Base-by-base conservation (phyloP, 768 basidiomycete genomes). In the Tricholomella constricta region DNA sequence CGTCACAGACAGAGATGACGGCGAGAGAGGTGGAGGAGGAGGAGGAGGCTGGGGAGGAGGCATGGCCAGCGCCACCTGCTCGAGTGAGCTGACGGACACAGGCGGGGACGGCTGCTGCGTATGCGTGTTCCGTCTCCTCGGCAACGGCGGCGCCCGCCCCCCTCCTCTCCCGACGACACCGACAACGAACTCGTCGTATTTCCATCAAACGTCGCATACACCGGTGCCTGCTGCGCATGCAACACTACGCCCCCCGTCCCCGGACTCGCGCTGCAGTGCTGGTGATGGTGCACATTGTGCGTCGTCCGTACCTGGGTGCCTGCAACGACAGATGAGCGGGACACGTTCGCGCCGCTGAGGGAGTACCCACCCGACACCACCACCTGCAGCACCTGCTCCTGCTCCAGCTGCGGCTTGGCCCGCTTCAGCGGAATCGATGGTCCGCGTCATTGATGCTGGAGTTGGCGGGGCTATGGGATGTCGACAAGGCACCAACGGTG, bases 371-470 rank as follows among this genome's bases (percentile, higher is more conserved):
- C 69, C 55, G 67, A 62, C 27, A 65, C 59, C 43, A 64, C 63
- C 26, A 91, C 83, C 65, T 85, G 81, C 54, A 89, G 71, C 19
- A 89, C 79, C 9, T 88, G 75, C 63, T 87, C 85, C 57, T 82
- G 80, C 65, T 88, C 87, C 15, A 89, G 73, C 56, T 80, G 76
- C 36, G 81, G 82, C 60, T 90, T 85, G 0, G 81, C 84, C 43
- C 81, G 80, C 68, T 89, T 88, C 68, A 89, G 47, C 43, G n/a
- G 11, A 11, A 20, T 47, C 34, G 11, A 38, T n/a, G 22, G 29
- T 23, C n/a, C 37, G 40, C 17, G 44, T 7, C 19, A 41, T 27
- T 15, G 55, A 48, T 19, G 43, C 41, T 15, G 60, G 55, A 8
- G 54, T 45, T 35, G 41, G 47, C 34, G 49, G 55, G 23, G 48